Percentiles rank a stretch among this genome's conserved stretches.
Evolutionary conservation across 345 rosid genomes (phyloP).

Genomic region (Sisymbrium irio): DNA sequence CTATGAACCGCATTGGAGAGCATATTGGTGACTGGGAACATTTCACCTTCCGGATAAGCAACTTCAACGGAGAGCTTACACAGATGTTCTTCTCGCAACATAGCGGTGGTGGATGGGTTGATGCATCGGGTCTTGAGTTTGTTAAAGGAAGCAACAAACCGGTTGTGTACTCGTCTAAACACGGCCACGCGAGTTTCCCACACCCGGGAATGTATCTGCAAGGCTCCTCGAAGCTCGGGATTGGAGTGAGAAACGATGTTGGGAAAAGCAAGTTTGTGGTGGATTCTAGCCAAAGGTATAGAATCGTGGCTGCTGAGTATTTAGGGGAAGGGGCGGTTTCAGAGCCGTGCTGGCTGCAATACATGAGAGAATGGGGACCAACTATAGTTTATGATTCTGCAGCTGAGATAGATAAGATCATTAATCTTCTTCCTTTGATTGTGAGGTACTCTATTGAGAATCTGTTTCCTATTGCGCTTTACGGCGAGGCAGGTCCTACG

Average conservation of each 20-base stretch:
- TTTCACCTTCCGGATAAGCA: conserved; percentile 69
- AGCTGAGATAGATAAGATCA: conserved; percentile 68
- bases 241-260: conserved; percentile 70
- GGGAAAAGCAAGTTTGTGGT: conserved; percentile 52
- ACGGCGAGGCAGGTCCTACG: conserved; percentile 94
- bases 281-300: conserved; percentile 68
- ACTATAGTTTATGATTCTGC: conserved; percentile 73
- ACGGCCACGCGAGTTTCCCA: conserved; percentile 89
- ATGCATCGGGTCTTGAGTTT: conserved; percentile 65
- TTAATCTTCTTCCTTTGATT: conserved; percentile 59
- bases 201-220: conserved; percentile 79
- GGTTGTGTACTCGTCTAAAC: conserved; percentile 70
- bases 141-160: conserved; percentile 52
- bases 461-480: conserved; percentile 79
- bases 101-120: conserved; percentile 85
- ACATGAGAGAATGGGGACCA: conserved; percentile 97
- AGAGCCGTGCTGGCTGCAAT: conserved; percentile 84
- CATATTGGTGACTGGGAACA: conserved; percentile 97
- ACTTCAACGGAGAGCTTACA: conserved; percentile 71
- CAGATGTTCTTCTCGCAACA: conserved; percentile 78
- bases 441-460: conserved; percentile 76
- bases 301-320: conserved; percentile 68
- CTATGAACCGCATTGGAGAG: conserved; percentile 68
- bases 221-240: conserved; percentile 75
- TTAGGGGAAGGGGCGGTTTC: conserved; percentile 53